Evolutionary conservation across 192 early-diverging fungal genomes (phyloP).

Genomic region (Coemansia sp.): DNA sequence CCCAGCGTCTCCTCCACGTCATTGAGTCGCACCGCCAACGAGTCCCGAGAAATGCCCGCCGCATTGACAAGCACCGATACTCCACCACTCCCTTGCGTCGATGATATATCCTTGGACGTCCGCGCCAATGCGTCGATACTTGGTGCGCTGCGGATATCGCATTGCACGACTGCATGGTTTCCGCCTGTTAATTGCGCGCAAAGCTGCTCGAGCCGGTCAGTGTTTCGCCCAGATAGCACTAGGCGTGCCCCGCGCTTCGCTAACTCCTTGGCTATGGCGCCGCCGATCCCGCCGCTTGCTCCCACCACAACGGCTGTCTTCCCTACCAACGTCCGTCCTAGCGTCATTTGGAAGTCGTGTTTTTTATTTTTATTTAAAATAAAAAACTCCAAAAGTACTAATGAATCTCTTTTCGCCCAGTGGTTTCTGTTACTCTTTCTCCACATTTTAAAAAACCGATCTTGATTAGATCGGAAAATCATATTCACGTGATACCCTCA

Average conservation of each 20-base stretch:
- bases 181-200: conserved; percentile 7
- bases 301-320: conserved; percentile 65
- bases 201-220: conserved; percentile 28
- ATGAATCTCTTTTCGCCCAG: too few relatives aligned
- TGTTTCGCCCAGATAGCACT: conserved; percentile 63
- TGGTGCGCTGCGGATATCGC: conserved; percentile 17
- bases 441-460: too few relatives aligned
- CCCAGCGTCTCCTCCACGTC: conserved; percentile 63
- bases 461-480: too few relatives aligned
- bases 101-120: not conserved
- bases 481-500: conserved; percentile 41
- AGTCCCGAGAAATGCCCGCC: conserved; percentile 60
- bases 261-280: conserved; percentile 66
- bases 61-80: conserved; percentile 39
- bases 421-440: too few relatives aligned
- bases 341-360: not conserved
- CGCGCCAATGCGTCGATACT: conserved; percentile 3
- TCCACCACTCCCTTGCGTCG: not conserved
- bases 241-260: conserved; percentile 60
- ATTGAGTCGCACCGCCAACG: conserved; percentile 52
- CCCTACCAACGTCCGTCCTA: conserved; percentile 21
- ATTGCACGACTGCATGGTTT: conserved; percentile 1
- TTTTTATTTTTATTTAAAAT: too few relatives aligned
- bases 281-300: conserved; percentile 79
- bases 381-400: too few relatives aligned